Evolutionary conservation across 2,329 filamentous ascomycete species (phyloP), one percentile per base, ranked within the genome.

Genomic region (Calcarisporium arbuscula): DNA sequence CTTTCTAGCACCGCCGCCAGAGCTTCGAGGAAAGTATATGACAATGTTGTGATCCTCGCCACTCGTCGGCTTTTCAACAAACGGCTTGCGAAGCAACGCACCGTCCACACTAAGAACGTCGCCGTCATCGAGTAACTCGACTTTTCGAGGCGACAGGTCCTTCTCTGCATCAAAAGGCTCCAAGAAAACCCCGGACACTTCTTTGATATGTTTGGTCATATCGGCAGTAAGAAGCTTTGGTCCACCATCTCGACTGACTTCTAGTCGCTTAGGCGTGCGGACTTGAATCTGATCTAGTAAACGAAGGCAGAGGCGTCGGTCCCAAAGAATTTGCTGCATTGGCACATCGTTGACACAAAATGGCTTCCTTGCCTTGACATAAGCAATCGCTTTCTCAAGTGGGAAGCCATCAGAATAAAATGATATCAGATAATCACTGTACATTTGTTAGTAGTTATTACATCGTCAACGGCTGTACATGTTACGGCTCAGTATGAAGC

Each of bases 381-480:
- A 98, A 21, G 88, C 86, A 49, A 98, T 94, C 5, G 94, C 92
- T 57, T 98, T 98, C 46, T 96, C 89, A 30, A 98, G 66, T 0
- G 92, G 92, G 48, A 98, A 98, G 1, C 92, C 92, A 57, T 95
- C 90, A 0, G 90, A 96, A 61, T 96, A 98, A 64, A 98, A 98
- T 4, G 89, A 95, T 52, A 98, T 95, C 36, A 98, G 65, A 52
- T 94, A 98, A 62, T 98, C 92, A 60, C 72, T 77, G 42, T 16
- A 28, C n/a, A 23, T 17, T 14, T 40, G 40, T 48, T 30, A 49
- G 51, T 51, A 34, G 33, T 44, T 39, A 19, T 31, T 38, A 38
- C 22, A 27, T 40, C n/a, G n/a, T n/a, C n/a, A n/a, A n/a, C n/a
- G n/a, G n/a, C n/a, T n/a, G n/a, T n/a, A n/a, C n/a, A n/a, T n/a